These are phyloP conservation scores for Hypoxylon cercidicola DNA, from an alignment of 495 filamentous ascomycete genomes.

Conservation along the genomic window DNA sequence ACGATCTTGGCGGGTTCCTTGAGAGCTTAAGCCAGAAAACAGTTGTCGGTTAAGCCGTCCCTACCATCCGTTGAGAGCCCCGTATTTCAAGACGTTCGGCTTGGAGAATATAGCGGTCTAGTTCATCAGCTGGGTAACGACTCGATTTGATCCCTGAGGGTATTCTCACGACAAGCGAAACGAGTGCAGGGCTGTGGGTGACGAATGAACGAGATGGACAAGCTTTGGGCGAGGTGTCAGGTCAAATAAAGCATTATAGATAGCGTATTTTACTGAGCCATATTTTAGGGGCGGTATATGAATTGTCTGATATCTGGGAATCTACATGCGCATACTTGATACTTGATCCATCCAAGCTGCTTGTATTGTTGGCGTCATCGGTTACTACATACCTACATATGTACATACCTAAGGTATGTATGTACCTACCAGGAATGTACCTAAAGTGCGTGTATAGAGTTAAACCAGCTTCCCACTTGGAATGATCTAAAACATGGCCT, in stretches of 20 bases:
- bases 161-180: slow-evolving; percentile 21
- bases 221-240: slow-evolving; percentile 26
- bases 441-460: no score
- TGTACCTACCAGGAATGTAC: not conserved
- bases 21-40: slow-evolving; percentile 91
- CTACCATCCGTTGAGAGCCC: not conserved
- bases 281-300: slow-evolving; percentile 6
- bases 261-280: slow-evolving; percentile 12
- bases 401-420: not conserved
- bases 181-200: slow-evolving; percentile 18
- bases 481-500: slow-evolving; percentile 11
- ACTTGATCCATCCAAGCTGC: slow-evolving; percentile 2
- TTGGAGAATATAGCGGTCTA: not conserved
- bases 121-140: slow-evolving; percentile 13
- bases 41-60: slow-evolving; percentile 75
- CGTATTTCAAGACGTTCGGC: not conserved
- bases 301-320: slow-evolving; percentile 23
- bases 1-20: slow-evolving; percentile 90
- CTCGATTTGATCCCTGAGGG: slow-evolving; percentile 8
- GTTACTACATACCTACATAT: slow-evolving; percentile 2
- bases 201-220: slow-evolving; percentile 32
- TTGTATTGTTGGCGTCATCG: not conserved
- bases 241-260: slow-evolving; percentile 20
- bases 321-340: slow-evolving; percentile 25
- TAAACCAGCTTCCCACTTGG: slow-evolving; percentile 9